Percentiles rank a stretch among this genome's conserved stretches.
phyloP scores from a whole-genome alignment of 345 rosid genomes.

The Eucalyptus grandis region DNA sequence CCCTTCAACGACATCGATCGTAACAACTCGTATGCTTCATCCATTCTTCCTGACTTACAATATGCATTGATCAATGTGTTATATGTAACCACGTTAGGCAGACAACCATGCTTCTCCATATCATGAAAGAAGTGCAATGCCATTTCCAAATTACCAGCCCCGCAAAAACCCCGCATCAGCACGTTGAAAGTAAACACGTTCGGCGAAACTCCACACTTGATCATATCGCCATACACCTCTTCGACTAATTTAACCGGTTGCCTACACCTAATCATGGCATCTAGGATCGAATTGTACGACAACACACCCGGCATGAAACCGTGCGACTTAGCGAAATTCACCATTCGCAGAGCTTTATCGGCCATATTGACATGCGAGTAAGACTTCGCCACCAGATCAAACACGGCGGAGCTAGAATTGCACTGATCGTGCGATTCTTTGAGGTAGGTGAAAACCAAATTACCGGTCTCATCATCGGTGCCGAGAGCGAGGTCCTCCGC shows the following conservation, averaged over 20 bases:
- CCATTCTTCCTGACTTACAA: slow-evolving; percentile 48
- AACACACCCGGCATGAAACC: slow-evolving; percentile 95
- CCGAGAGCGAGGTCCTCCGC: slow-evolving; percentile 53
- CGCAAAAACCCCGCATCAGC: slow-evolving; percentile 69
- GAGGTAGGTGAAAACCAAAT: slow-evolving; percentile 43
- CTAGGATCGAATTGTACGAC: slow-evolving; percentile 74
- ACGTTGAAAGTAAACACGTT: slow-evolving; percentile 84
- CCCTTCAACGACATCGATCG: slow-evolving; percentile 50
- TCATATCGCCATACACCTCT: slow-evolving; percentile 50
- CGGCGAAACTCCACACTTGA: slow-evolving; percentile 39
- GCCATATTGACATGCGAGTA: slow-evolving; percentile 48
- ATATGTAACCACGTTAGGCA: slow-evolving; percentile 81
- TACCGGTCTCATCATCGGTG: slow-evolving; percentile 28
- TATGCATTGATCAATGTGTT: slow-evolving; percentile 65
- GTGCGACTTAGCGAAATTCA: slow-evolving; percentile 40
- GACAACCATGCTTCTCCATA: slow-evolving; percentile 64
- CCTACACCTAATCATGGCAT: slow-evolving; percentile 51
- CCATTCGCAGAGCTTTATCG: slow-evolving; percentile 48
- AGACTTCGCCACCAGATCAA: slow-evolving; percentile 79
- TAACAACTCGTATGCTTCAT: slow-evolving; percentile 42
- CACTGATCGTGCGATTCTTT: slow-evolving; percentile 51
- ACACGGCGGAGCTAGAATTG: slow-evolving; percentile 66
- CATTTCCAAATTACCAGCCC: slow-evolving; percentile 59
- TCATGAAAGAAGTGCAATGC: slow-evolving; percentile 31
- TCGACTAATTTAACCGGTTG: slow-evolving; percentile 37